Conservation (phyloP, 768 basidiomycete genomes). For the Rhizopogon sp. region DNA sequence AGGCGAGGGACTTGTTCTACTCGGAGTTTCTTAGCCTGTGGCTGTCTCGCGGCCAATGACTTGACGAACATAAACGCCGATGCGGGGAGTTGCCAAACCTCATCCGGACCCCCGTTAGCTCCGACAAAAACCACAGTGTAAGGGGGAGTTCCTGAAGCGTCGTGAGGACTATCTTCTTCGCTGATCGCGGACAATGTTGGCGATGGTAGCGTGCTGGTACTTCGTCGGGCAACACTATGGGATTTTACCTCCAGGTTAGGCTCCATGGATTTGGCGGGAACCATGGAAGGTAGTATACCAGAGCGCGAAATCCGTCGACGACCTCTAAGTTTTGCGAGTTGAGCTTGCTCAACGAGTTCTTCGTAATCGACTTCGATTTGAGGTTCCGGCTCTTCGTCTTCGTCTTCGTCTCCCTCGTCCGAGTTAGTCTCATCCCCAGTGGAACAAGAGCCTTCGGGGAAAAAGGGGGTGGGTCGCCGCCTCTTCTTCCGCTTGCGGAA, state of each 20-base stretch:
- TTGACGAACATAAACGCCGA: not conserved
- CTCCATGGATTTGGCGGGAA: not conserved
- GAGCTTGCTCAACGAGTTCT: not conserved
- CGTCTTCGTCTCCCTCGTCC: not conserved
- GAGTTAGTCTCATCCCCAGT: not conserved
- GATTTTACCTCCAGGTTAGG: not conserved
- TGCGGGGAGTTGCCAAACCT: constrained; percentile 1
- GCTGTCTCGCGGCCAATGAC: not conserved
- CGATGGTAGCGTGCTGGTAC: not conserved
- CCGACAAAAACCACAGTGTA: not conserved
- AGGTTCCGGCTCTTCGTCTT: not conserved
- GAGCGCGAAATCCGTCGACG: not conserved
- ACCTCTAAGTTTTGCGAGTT: not conserved
- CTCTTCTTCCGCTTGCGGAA: constrained; percentile 1
- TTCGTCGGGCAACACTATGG: not conserved
- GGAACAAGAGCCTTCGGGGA: not conserved
- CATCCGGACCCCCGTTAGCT: not conserved
- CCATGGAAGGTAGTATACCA: not conserved
- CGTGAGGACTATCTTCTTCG: not conserved
- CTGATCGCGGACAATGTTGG: not conserved
- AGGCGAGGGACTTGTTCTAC: not conserved
- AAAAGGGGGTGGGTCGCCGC: not conserved
- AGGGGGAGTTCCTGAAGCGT: not conserved
- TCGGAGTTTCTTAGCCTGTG: not conserved
- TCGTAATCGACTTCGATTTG: not conserved